Base-by-base conservation (phyloP, 2,329 filamentous ascomycete genomes). In the Pseudogymnoascus sp. region DNA sequence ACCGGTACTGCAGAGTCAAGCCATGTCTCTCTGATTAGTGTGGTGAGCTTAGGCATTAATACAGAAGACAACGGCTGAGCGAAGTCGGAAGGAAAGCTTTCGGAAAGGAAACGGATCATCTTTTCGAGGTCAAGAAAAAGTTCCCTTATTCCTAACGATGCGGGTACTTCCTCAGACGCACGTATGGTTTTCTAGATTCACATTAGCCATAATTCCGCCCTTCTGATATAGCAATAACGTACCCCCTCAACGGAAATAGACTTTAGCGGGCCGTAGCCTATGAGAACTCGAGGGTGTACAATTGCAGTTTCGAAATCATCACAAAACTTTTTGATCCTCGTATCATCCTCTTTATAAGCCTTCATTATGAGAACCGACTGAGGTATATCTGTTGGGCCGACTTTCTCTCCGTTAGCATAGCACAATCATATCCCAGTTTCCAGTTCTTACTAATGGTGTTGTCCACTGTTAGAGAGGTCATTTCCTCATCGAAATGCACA, bases 1-100 rank as follows among this genome's bases (percentile, higher is more conserved):
- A 88, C 79, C 0, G 95, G 93, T 0, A 99, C 87, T 0, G 86
- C 84, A 12, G 85, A 81, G 33, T 90, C 84, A 6, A 99, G 81
- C 88, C 91, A 96, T 4, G 82, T 79, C 4, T 82, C 82, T 41
- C 91, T 87, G 9, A 97, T 80, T 21, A 84, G 83, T 5, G 84
- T 81, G 7, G 88, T 81, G 8, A 96, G 75, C 40, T 83, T 80
- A 0, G 87, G 86, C 73, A 96, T 83, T 72, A 97, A 83, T 7
- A 84, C 82, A 11, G 82, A 78, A 0, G 89, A 89, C 1, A 97
- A 76, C 1, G 84, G 80, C 55, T 79, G 76, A 1, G 86, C 73
- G 5, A 88, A 76, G 31, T 85, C 80, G 8, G 75, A 63, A 0
- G 86, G 84, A 0, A 88, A 73, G 43, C 76, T 77, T 16, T 77